phyloP scores from a whole-genome alignment of 2,329 filamentous ascomycete species.

The Trichoderma aggressivum region DNA sequence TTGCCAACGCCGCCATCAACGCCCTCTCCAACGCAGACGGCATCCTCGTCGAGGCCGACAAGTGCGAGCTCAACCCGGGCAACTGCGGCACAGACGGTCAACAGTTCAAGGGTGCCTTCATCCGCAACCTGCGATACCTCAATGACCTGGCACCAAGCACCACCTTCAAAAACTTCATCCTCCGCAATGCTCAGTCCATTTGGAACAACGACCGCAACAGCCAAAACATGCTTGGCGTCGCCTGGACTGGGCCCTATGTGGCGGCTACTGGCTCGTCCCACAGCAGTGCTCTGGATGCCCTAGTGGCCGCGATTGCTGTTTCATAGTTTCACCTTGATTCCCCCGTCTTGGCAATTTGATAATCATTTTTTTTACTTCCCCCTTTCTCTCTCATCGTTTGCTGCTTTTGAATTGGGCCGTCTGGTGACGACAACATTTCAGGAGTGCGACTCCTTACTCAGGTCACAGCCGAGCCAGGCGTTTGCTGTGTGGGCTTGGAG shows the following conservation, averaged over 20 bases:
- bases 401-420: slow-evolving; percentile 10
- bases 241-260: slow-evolving; percentile 62
- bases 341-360: neutral
- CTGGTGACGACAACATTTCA: slow-evolving; percentile 11
- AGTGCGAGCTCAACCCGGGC: slow-evolving; percentile 33
- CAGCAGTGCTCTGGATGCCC: slow-evolving; percentile 61
- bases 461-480: slow-evolving; percentile 14
- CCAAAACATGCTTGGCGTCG: slow-evolving; percentile 53
- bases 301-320: slow-evolving; percentile 58
- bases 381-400: neutral
- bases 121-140: slow-evolving; percentile 60
- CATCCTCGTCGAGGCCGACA: slow-evolving; percentile 42
- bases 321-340: slow-evolving; percentile 23
- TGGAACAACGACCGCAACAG: slow-evolving; percentile 57
- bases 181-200: slow-evolving; percentile 61
- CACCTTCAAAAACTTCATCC: slow-evolving; percentile 52
- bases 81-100: slow-evolving; percentile 49
- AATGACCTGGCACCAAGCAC: slow-evolving; percentile 48
- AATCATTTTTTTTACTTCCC: neutral
- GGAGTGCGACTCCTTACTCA: neutral
- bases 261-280: slow-evolving; percentile 56
- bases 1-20: slow-evolving; percentile 52
- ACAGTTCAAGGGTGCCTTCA: slow-evolving; percentile 72
- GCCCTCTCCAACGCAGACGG: slow-evolving; percentile 42
- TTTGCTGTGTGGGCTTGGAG: slow-evolving; percentile 15